Evolutionary conservation across 495 filamentous ascomycete genomes (phyloP).

Genomic region (Penicillium tannophilum): DNA sequence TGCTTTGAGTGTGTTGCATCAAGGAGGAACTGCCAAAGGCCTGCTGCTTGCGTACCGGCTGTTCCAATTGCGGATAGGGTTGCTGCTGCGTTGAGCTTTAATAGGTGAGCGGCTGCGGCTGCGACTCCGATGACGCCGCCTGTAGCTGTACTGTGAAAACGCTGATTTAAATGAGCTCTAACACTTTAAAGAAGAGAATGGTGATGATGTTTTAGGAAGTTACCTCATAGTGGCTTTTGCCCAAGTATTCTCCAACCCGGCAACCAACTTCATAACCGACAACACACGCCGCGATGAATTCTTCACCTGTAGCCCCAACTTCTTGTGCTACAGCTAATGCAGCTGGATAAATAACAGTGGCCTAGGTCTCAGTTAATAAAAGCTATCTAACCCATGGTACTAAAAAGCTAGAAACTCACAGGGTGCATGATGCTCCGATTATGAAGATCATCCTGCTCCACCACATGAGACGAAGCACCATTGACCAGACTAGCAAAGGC

Average conservation of each 20-base stretch:
- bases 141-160: constrained; percentile 39
- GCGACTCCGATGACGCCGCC: constrained; percentile 38
- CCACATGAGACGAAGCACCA: constrained; percentile 39
- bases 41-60: constrained; percentile 41
- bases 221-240: constrained; percentile 40
- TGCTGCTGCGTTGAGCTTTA: constrained; percentile 25
- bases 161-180: constrained; percentile 20
- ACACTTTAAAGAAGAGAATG: not conserved
- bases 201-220: not conserved
- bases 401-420: constrained; percentile 18
- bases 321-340: constrained; percentile 40
- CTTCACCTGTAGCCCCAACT: constrained; percentile 29
- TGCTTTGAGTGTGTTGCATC: constrained; percentile 43
- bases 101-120: constrained; percentile 30
- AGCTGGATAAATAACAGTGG: constrained; percentile 38
- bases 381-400: not conserved
- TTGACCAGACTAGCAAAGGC: constrained; percentile 41
- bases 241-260: constrained; percentile 35
- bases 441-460: constrained; percentile 44
- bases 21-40: constrained; percentile 40
- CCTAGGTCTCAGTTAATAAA: constrained; percentile 15
- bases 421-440: constrained; percentile 44
- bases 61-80: constrained; percentile 38
- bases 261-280: constrained; percentile 41
- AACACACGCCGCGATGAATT: constrained; percentile 40